Conservation (phyloP, 2,329 filamentous ascomycete genomes). For the Colletotrichum phormii region DNA sequence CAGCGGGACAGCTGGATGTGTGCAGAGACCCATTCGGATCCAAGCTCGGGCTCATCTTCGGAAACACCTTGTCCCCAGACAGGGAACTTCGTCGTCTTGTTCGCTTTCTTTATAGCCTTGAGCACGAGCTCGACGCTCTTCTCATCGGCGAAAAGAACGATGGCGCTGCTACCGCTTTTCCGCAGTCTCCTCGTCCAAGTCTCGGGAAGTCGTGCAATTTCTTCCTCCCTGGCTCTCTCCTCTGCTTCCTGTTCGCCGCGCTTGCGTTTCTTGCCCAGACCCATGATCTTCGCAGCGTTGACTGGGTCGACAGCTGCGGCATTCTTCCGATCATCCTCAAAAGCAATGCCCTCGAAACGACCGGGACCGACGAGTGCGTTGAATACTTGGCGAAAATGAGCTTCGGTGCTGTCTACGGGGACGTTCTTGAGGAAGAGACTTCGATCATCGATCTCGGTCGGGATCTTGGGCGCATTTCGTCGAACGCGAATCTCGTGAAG, state of each 20-base stretch:
- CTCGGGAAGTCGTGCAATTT: slow-evolving; percentile 72
- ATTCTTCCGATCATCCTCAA: slow-evolving; percentile 71
- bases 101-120: slow-evolving; percentile 76
- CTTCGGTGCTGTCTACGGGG: slow-evolving; percentile 84
- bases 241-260: slow-evolving; percentile 68
- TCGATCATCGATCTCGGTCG: slow-evolving; percentile 78
- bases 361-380: slow-evolving; percentile 79
- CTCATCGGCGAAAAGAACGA: slow-evolving; percentile 86
- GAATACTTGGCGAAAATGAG: slow-evolving; percentile 82
- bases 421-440: slow-evolving; percentile 93
- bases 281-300: slow-evolving; percentile 52
- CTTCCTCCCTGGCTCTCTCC: slow-evolving; percentile 65
- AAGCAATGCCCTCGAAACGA: slow-evolving; percentile 81
- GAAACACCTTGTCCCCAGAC: slow-evolving; percentile 76
- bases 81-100: slow-evolving; percentile 70
- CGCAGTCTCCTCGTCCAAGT: slow-evolving; percentile 80
- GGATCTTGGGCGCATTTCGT: slow-evolving; percentile 82
- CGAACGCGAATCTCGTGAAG: slow-evolving; percentile 90
- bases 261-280: slow-evolving; percentile 64
- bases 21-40: slow-evolving; percentile 66
- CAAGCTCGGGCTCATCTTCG: slow-evolving; percentile 68
- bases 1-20: slow-evolving; percentile 82
- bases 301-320: slow-evolving; percentile 57
- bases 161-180: slow-evolving; percentile 80
- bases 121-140: slow-evolving; percentile 81